Evolutionary conservation across 257 asterid genomes (phyloP).

Genomic region (Rauvolfia tetraphylla): DNA sequence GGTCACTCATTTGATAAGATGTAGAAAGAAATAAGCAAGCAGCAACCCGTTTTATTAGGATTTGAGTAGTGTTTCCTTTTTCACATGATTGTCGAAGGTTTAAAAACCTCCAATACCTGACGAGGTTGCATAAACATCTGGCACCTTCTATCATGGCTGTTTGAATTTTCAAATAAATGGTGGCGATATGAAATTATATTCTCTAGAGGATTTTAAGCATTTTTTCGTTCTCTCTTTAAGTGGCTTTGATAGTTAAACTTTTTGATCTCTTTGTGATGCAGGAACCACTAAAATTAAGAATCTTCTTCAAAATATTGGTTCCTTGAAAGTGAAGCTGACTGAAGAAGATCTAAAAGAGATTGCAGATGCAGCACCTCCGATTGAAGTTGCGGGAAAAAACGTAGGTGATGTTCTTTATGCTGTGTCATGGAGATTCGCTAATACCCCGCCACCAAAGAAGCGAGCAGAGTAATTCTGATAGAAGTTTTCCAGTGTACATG

Average conservation of each 20-base stretch:
- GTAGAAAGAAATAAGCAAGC: neutral
- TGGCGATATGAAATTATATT: neutral
- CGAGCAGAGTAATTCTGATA: neutral
- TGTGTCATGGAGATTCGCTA: constrained; percentile 36
- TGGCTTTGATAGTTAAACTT: neutral
- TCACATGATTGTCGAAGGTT: too few relatives aligned
- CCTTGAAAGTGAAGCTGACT: constrained; percentile 48
- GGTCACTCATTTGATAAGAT: neutral
- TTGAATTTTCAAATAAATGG: neutral
- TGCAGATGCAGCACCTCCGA: constrained; percentile 35
- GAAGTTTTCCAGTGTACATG: neutral
- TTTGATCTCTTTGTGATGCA: constrained; percentile 8
- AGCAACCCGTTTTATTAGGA: neutral
- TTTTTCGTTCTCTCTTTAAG: neutral
- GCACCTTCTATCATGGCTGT: too few relatives aligned
- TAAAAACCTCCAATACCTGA: too few relatives aligned
- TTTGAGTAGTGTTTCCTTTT: too few relatives aligned
- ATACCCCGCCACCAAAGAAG: constrained; percentile 45
- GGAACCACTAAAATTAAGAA: constrained; percentile 61
- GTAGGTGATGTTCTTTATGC: constrained; percentile 22
- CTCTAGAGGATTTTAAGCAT: neutral
- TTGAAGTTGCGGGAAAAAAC: constrained; percentile 49
- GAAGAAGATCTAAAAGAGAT: constrained; percentile 44
- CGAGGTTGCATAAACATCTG: too few relatives aligned
- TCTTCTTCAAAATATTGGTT: constrained; percentile 50